Evolutionary conservation across 805 yeast species (phyloP).

Genomic region (Millerago galiae): DNA sequence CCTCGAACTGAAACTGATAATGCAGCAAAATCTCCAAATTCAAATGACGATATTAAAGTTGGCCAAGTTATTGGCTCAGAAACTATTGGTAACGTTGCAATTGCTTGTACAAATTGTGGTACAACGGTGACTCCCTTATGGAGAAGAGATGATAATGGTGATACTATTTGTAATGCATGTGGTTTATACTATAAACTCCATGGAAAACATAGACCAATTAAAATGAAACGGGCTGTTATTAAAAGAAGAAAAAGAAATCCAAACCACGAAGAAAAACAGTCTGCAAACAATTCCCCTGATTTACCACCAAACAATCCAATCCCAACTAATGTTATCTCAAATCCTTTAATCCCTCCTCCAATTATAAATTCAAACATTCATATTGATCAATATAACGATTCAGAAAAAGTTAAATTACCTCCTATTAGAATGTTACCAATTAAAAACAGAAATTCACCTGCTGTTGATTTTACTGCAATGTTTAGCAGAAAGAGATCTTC

Average conservation of each 20-base stretch:
- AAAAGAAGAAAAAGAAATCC: constrained; percentile 59
- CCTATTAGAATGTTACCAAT: constrained; percentile 22
- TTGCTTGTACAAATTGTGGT: constrained; percentile 79
- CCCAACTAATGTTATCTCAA: background rate
- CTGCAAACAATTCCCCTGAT: constrained; percentile 5
- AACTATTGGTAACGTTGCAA: constrained; percentile 42
- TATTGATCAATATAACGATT: constrained; percentile 1
- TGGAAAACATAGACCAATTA: constrained; percentile 70
- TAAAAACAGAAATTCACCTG: constrained; percentile 21
- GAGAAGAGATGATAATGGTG: constrained; percentile 78
- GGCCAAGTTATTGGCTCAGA: constrained; percentile 18
- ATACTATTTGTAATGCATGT: constrained; percentile 85
- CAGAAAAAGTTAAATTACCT: constrained; percentile 16
- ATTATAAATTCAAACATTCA: background rate
- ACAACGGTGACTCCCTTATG: constrained; percentile 84
- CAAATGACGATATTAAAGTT: constrained; percentile 2
- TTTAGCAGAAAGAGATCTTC: constrained; percentile 18
- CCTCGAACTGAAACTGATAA: background rate
- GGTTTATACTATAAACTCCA: constrained; percentile 73
- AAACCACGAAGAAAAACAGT: constrained; percentile 1
- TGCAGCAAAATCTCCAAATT: background rate
- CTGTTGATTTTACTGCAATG: constrained; percentile 35
- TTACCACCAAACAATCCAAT: background rate
- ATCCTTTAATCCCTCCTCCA: no score
- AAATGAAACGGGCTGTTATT: constrained; percentile 65